A percentile compares a stretch with the other conserved stretches of the same genome.
Conservation (phyloP, 2,329 filamentous ascomycete genomes). For the Cytospora schulzeri region DNA sequence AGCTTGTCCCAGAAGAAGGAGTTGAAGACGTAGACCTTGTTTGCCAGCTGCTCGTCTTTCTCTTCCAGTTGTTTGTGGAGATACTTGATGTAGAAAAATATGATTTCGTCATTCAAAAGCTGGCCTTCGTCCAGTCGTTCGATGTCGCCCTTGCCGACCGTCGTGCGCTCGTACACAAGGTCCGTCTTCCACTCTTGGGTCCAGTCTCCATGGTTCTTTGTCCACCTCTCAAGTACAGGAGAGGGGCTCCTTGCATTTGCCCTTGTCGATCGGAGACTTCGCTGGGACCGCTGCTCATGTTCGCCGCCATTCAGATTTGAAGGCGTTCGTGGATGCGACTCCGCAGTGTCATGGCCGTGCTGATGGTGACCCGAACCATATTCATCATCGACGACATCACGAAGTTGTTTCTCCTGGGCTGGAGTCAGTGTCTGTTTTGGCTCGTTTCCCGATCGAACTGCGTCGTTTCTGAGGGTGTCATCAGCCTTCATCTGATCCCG, state of each 20-base stretch:
- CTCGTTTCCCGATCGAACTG: neutral
- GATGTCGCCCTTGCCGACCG: slow-evolving; percentile 73
- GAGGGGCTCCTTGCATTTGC: slow-evolving; percentile 18
- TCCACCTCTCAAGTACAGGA: slow-evolving; percentile 48
- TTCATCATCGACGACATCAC: slow-evolving; percentile 9
- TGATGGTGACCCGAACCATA: neutral
- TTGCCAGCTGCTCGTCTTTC: slow-evolving; percentile 55
- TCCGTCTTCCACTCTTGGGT: slow-evolving; percentile 55
- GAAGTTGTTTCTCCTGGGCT: slow-evolving; percentile 6
- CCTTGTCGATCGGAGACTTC: slow-evolving; percentile 23
- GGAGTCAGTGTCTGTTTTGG: slow-evolving; percentile 5
- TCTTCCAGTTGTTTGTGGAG: slow-evolving; percentile 63
- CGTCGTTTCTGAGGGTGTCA: neutral
- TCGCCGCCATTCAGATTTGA: neutral
- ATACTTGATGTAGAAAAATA: slow-evolving; percentile 83
- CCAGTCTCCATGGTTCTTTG: slow-evolving; percentile 54
- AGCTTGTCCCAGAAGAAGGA: slow-evolving; percentile 88
- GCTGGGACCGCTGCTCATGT: slow-evolving; percentile 29
- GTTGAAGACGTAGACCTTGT: slow-evolving; percentile 84
- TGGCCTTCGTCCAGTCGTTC: slow-evolving; percentile 78
- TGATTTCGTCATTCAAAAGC: slow-evolving; percentile 89
- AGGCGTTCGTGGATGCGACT: neutral
- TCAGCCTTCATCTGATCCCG: slow-evolving; percentile 19
- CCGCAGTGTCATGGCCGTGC: neutral
- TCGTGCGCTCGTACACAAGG: slow-evolving; percentile 66